Percentiles rank a stretch among this genome's conserved stretches.
phyloP scores from a whole-genome alignment of 2,329 filamentous ascomycete species.

The Colletotrichum spinosum region DNA sequence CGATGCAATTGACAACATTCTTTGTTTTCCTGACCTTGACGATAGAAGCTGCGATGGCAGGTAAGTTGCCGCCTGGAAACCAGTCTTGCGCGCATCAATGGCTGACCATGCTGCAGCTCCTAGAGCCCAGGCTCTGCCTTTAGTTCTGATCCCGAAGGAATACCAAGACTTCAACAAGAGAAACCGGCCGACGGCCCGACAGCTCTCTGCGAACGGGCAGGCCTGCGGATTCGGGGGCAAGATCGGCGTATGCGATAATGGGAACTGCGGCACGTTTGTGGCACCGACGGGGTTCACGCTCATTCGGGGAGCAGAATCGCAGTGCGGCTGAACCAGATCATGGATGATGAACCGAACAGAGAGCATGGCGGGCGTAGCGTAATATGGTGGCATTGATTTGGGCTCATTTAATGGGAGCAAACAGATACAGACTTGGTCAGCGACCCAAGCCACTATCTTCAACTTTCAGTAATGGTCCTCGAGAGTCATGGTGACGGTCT shows the following conservation, averaged over 20 bases:
- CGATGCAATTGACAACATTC: neutral
- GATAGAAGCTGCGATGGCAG: neutral
- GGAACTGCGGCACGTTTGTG: slow-evolving; percentile 29
- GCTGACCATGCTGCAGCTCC: neutral
- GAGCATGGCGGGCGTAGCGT: neutral
- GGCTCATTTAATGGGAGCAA: neutral
- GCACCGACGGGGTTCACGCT: slow-evolving; percentile 23
- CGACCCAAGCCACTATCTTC: no score
- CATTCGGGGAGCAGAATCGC: slow-evolving; percentile 13
- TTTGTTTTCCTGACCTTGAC: neutral
- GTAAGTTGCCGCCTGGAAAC: neutral
- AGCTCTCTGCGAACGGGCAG: slow-evolving; percentile 21
- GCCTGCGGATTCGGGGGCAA: neutral
- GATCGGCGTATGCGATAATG: slow-evolving; percentile 28
- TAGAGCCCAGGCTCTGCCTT: slow-evolving; percentile 19
- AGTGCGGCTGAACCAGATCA: neutral
- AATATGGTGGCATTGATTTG: slow-evolving; percentile 2
- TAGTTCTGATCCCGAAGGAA: slow-evolving; percentile 9
- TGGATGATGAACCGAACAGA: neutral
- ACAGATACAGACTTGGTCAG: no score
- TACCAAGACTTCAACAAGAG: neutral
- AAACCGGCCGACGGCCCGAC: neutral
- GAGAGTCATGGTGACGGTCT: slow-evolving; percentile 57
- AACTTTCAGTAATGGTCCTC: slow-evolving; percentile 49
- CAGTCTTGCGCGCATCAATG: neutral